Percentiles rank a stretch among this genome's conserved stretches.
Conservation (phyloP, 768 basidiomycete species). For the Suillus luteus region DNA sequence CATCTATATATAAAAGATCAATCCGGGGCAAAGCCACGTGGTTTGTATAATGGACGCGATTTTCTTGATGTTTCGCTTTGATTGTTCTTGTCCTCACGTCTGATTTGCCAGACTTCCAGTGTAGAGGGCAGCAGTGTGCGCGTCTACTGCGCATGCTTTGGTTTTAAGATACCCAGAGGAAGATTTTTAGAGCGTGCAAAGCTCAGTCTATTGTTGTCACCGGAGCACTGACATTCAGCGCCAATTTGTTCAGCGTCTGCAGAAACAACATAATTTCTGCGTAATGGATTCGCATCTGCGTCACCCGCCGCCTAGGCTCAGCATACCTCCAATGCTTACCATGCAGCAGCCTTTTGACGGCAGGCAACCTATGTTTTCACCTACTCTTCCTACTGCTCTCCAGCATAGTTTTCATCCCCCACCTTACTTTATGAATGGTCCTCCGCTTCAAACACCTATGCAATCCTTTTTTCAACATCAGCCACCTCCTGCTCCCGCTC, state of each 20-base stretch:
- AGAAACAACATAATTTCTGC: conserved; percentile 16
- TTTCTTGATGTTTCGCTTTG: conserved; percentile 5
- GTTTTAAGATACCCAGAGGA: conserved; percentile 4
- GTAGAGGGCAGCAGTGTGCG: conserved; percentile 5
- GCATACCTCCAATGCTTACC: conserved; percentile 53
- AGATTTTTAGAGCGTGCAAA: conserved; percentile 6
- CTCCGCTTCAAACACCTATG: conserved; percentile 70
- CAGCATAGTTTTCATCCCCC: conserved; percentile 60
- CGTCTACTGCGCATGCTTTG: conserved; percentile 8
- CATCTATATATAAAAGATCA: neutral
- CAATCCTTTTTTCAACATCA: conserved; percentile 63
- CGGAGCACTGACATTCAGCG: neutral
- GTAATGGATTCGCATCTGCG: conserved; percentile 42
- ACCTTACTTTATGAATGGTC: conserved; percentile 43
- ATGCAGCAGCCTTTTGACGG: conserved; percentile 57
- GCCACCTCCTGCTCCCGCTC: conserved; percentile 51
- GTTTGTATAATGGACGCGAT: conserved; percentile 6
- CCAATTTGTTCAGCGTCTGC: conserved; percentile 4
- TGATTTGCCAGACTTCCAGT: neutral
- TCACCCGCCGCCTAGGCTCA: conserved; percentile 58
- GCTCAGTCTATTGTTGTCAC: conserved; percentile 10
- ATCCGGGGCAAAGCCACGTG: conserved; percentile 7
- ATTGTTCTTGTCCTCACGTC: conserved; percentile 6
- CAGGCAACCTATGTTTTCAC: conserved; percentile 59
- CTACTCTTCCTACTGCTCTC: conserved; percentile 60